Evolutionary conservation across 2,329 filamentous ascomycete species (phyloP).

Genomic region (Apiospora kogelbergensis): DNA sequence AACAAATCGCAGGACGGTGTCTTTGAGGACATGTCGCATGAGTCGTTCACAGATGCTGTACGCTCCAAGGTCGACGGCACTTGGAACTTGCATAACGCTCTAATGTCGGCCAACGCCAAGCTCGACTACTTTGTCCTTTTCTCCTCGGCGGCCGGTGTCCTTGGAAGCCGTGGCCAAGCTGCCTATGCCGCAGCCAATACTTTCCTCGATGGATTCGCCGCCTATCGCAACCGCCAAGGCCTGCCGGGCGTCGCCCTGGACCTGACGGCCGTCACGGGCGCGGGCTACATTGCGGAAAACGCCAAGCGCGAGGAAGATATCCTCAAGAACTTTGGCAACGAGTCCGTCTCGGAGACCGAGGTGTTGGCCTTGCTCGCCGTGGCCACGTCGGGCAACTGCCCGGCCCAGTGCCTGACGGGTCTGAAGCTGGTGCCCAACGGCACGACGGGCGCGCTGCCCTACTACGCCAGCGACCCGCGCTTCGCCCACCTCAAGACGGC

Average conservation of each 20-base stretch:
- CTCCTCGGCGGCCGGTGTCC: slow-evolving; percentile 49
- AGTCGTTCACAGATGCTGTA: slow-evolving; percentile 40
- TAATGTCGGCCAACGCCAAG: slow-evolving; percentile 31
- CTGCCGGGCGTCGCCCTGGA: slow-evolving; percentile 49
- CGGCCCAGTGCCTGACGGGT: slow-evolving; percentile 25
- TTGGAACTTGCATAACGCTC: slow-evolving; percentile 53
- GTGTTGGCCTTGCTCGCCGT: slow-evolving; percentile 25
- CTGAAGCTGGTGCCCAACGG: slow-evolving; percentile 31
- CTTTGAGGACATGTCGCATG: slow-evolving; percentile 45
- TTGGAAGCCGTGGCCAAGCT: slow-evolving; percentile 52
- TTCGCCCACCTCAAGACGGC: slow-evolving; percentile 48
- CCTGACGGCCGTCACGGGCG: slow-evolving; percentile 50
- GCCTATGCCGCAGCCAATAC: slow-evolving; percentile 53
- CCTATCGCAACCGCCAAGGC: slow-evolving; percentile 38
- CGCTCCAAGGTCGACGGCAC: slow-evolving; percentile 51
- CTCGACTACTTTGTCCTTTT: slow-evolving; percentile 53
- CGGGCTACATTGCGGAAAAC: slow-evolving; percentile 51
- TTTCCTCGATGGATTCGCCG: slow-evolving; percentile 43
- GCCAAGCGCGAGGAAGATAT: slow-evolving; percentile 29
- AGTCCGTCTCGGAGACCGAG: slow-evolving; percentile 20
- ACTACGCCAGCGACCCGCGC: slow-evolving; percentile 55
- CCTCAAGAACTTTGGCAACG: slow-evolving; percentile 17
- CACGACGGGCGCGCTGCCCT: slow-evolving; percentile 46
- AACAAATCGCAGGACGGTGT: background rate
- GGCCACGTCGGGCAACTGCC: slow-evolving; percentile 33